Conservation (phyloP, 2,329 filamentous ascomycete genomes). For the Fusarium nodosum region DNA sequence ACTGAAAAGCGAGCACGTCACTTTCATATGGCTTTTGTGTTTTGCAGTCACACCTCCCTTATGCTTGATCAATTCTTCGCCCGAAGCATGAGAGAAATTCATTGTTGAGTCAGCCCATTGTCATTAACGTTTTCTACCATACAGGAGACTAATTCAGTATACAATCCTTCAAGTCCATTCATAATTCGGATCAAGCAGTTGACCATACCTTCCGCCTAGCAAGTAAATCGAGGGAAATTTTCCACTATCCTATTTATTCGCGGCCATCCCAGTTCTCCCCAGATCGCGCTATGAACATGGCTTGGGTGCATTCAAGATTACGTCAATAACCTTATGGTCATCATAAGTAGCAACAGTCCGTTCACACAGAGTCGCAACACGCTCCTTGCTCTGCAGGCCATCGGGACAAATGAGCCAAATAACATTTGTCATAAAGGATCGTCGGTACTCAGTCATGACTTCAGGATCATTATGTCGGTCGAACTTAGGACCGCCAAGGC, state of each 20-base stretch:
- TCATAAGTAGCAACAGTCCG: constrained; percentile 54
- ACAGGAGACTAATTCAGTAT: no score
- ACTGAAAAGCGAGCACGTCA: no score
- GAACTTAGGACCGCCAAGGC: constrained; percentile 33
- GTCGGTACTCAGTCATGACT: constrained; percentile 48
- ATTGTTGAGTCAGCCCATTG: not conserved
- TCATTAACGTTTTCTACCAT: no score
- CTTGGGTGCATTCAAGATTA: constrained; percentile 31
- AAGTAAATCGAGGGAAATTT: no score
- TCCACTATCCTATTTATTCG: not conserved
- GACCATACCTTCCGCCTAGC: no score
- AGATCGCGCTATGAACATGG: not conserved
- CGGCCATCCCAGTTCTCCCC: not conserved
- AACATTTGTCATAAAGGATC: constrained; percentile 48
- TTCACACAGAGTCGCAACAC: constrained; percentile 52
- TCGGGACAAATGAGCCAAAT: constrained; percentile 47
- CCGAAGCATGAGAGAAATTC: not conserved
- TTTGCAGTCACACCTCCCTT: not conserved
- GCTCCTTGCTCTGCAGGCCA: constrained; percentile 53
- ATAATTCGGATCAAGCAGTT: no score
- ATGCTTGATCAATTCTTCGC: not conserved
- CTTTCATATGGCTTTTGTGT: not conserved
- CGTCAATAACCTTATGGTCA: constrained; percentile 57
- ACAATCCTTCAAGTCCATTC: no score
- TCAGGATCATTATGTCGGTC: constrained; percentile 39